Conservation (phyloP, 306 rosid species). For the Trichosanthes cucumerina region DNA sequence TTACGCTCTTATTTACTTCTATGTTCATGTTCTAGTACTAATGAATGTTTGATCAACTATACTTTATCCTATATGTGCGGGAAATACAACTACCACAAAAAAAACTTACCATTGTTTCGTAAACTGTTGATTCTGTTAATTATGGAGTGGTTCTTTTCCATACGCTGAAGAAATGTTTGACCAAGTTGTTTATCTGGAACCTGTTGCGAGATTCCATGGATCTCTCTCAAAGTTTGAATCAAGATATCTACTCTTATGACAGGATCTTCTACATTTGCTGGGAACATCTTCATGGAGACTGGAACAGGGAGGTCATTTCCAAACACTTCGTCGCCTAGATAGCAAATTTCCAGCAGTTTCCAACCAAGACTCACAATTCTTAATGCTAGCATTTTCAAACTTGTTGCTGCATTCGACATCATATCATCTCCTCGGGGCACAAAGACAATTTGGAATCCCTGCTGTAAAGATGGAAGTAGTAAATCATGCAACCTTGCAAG, state of each 20-base stretch:
- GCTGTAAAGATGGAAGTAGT: slow-evolving; percentile 54
- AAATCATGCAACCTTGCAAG: slow-evolving; percentile 88
- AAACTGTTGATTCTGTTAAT: slow-evolving; percentile 46
- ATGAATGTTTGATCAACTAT: neutral
- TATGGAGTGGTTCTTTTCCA: slow-evolving; percentile 48
- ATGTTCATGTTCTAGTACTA: neutral
- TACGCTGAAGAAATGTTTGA: slow-evolving; percentile 66
- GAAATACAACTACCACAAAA: neutral
- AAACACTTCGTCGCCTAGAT: slow-evolving; percentile 69
- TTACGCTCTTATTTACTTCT: neutral
- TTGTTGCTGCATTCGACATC: slow-evolving; percentile 30
- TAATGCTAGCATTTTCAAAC: slow-evolving; percentile 66
- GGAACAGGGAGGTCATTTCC: slow-evolving; percentile 42
- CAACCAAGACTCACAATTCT: slow-evolving; percentile 78
- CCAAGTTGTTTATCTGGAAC: slow-evolving; percentile 41
- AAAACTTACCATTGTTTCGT: slow-evolving; percentile 44
- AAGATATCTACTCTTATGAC: slow-evolving; percentile 75
- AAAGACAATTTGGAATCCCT: slow-evolving; percentile 34
- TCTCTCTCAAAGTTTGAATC: slow-evolving; percentile 76
- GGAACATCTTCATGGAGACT: slow-evolving; percentile 73
- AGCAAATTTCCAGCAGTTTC: slow-evolving; percentile 62
- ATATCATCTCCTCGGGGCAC: slow-evolving; percentile 43
- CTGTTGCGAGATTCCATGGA: slow-evolving; percentile 49
- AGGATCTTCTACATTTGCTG: slow-evolving; percentile 88
- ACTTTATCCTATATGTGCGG: neutral